Conservation (phyloP, 345 rosid genomes). For the Citrus trifoliata region DNA sequence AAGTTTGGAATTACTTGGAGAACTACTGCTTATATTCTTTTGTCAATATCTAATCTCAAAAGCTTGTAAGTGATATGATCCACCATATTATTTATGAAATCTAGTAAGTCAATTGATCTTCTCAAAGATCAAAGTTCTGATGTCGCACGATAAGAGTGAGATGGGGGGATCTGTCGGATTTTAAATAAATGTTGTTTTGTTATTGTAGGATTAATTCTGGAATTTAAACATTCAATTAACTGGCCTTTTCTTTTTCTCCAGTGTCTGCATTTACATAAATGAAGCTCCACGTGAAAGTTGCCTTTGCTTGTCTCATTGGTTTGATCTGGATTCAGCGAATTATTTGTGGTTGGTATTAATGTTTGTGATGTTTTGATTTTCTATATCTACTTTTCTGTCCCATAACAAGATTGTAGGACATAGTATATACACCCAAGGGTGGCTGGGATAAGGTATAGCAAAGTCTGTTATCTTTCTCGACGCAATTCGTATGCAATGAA, state of each 20-base stretch:
- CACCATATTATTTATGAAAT: not conserved
- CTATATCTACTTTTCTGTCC: not conserved
- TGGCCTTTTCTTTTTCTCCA: slow-evolving; percentile 16
- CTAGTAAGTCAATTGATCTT: slow-evolving; percentile 12
- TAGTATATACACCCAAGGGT: not conserved
- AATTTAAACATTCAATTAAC: slow-evolving; percentile 13
- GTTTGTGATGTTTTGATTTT: slow-evolving; percentile 3
- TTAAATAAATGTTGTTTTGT: not conserved
- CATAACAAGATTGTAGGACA: not conserved
- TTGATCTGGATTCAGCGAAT: slow-evolving; percentile 55
- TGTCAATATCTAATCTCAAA: slow-evolving; percentile 8
- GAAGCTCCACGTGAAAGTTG: slow-evolving; percentile 49
- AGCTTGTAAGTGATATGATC: not conserved
- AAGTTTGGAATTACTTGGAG: not conserved
- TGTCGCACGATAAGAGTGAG: not conserved
- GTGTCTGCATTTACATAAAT: slow-evolving; percentile 34
- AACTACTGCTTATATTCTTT: not conserved
- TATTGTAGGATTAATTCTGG: slow-evolving; percentile 6
- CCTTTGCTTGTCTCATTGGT: slow-evolving; percentile 38
- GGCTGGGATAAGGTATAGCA: not conserved
- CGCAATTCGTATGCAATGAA: not conserved
- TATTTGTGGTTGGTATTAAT: slow-evolving; percentile 61
- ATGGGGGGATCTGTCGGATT: not conserved
- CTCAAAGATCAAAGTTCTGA: slow-evolving; percentile 6
- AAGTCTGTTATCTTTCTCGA: not conserved